Conservation (phyloP, 805 yeast species). For the Starmerella etchellsii region DNA sequence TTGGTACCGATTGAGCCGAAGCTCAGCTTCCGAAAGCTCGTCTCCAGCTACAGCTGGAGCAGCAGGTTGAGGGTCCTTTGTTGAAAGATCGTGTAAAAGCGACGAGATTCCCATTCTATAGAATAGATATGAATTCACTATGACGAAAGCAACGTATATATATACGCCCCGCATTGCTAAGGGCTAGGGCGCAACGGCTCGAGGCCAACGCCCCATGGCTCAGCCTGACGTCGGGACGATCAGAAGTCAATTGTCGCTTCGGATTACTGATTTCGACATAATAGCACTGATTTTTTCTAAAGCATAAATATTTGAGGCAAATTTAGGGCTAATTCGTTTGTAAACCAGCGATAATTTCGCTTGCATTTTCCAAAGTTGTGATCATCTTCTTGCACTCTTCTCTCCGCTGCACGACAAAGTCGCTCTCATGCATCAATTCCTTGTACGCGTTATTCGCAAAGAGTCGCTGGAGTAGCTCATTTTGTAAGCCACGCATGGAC, state of each 20-base stretch:
- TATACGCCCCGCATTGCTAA: no score
- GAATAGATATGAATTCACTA: no score
- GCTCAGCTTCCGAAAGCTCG: constrained; percentile 27
- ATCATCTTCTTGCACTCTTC: constrained; percentile 93
- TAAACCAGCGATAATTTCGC: constrained; percentile 54
- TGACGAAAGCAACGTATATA: no score
- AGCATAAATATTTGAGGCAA: background rate
- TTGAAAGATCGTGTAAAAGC: constrained; percentile 16
- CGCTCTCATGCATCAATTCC: constrained; percentile 81
- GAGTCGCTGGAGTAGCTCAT: constrained; percentile 72
- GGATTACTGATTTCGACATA: no score
- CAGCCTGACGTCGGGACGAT: no score
- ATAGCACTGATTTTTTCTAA: no score
- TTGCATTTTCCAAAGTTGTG: constrained; percentile 76
- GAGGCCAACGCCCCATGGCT: no score
- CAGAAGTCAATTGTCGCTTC: no score
- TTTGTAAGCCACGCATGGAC: constrained; percentile 81
- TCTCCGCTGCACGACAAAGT: constrained; percentile 82
- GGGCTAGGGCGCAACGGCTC: no score
- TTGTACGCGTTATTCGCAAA: constrained; percentile 59
- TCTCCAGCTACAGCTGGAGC: constrained; percentile 24
- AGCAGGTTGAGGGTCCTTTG: constrained; percentile 21
- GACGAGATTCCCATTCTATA: constrained; percentile 24
- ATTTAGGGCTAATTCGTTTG: constrained; percentile 1
- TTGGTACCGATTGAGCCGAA: constrained; percentile 33